These are phyloP conservation scores for Picochlorum sp. DNA, from an alignment of 139 green algal species.

Conservation along the genomic window DNA sequence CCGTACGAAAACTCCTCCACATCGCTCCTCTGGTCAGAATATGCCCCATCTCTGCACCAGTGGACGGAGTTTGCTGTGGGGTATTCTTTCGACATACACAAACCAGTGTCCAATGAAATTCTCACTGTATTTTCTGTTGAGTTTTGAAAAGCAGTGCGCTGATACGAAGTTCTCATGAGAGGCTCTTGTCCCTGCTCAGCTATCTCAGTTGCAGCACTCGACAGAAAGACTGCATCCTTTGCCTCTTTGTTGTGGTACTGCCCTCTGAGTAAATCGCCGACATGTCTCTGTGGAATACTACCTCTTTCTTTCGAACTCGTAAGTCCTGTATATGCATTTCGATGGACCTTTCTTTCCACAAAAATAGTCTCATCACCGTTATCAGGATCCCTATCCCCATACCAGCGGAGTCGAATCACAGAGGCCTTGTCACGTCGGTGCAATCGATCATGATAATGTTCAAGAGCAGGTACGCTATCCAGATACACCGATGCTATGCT, in stretches of 20 bases:
- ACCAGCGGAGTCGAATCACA: slow-evolving; percentile 58
- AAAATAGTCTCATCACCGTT: slow-evolving; percentile 47
- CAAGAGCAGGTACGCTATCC: slow-evolving; percentile 41
- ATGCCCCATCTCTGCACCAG: slow-evolving; percentile 14
- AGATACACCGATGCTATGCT: slow-evolving; percentile 61
- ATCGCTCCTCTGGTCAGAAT: slow-evolving; percentile 14
- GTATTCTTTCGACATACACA: slow-evolving; percentile 49
- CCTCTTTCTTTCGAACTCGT: slow-evolving; percentile 57
- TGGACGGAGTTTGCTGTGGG: slow-evolving; percentile 7
- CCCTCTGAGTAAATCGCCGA: slow-evolving; percentile 72
- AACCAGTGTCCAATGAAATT: slow-evolving; percentile 45
- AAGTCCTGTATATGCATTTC: slow-evolving; percentile 59
- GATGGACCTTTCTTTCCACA: slow-evolving; percentile 79
- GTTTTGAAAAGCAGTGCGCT: slow-evolving; percentile 63
- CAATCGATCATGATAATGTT: slow-evolving; percentile 59
- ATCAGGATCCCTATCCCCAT: slow-evolving; percentile 14
- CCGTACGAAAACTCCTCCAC: slow-evolving; percentile 65
- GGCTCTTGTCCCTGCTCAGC: slow-evolving; percentile 33
- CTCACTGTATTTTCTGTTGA: slow-evolving; percentile 44
- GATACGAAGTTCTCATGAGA: slow-evolving; percentile 60
- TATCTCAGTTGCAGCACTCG: slow-evolving; percentile 55
- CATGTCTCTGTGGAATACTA: slow-evolving; percentile 11
- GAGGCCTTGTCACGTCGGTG: slow-evolving; percentile 44
- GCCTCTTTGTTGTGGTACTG: slow-evolving; percentile 31
- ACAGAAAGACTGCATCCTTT: slow-evolving; percentile 54